Percentiles rank a stretch among this genome's conserved stretches.
Evolutionary conservation across 495 filamentous ascomycete genomes (phyloP).

Genomic region (Penicillium parvum): DNA sequence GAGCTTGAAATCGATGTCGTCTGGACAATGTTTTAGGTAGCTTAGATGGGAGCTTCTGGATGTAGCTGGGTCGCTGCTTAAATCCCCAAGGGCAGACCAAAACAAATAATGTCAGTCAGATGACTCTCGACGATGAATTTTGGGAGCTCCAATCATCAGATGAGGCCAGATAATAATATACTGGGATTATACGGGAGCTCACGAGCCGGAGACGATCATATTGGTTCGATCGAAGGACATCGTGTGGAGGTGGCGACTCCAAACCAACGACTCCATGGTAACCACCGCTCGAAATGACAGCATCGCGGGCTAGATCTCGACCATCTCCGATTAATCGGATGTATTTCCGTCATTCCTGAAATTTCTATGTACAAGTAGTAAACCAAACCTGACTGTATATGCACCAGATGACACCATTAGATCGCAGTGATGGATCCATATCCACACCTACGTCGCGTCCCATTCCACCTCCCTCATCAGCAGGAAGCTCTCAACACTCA

Average conservation of each 20-base stretch:
- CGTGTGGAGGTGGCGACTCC: neutral
- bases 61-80: neutral
- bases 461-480: constrained; percentile 12
- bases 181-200: too few relatives aligned
- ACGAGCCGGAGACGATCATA: too few relatives aligned
- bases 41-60: neutral
- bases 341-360: too few relatives aligned
- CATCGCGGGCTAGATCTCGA: neutral
- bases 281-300: neutral
- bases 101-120: constrained; percentile 14
- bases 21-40: neutral
- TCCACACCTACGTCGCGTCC: constrained; percentile 8
- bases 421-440: neutral
- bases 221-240: constrained; percentile 4
- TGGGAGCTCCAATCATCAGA: neutral
- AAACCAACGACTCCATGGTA: neutral
- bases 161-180: too few relatives aligned
- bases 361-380: too few relatives aligned
- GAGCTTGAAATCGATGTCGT: neutral
- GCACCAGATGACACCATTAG: neutral
- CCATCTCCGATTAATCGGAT: too few relatives aligned
- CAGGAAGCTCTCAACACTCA: constrained; percentile 17
- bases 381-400: neutral
- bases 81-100: too few relatives aligned
- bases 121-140: constrained; percentile 1